These are phyloP conservation scores for Inga oerstediana DNA, from an alignment of 306 rosid species.

Conservation along the genomic window DNA sequence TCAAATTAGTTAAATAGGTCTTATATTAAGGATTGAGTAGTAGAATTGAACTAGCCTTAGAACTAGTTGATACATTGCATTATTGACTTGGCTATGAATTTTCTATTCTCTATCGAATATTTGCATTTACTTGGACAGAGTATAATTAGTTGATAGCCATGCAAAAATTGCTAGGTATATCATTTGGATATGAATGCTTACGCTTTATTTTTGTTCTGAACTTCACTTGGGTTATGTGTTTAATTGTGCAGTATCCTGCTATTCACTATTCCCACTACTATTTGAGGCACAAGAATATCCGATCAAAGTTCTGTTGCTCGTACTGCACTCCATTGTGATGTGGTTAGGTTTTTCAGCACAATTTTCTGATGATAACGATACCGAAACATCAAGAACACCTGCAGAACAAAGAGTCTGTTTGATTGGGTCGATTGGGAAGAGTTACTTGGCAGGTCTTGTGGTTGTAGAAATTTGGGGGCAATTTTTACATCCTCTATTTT, in stretches of 20 bases:
- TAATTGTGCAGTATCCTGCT: conserved; percentile 76
- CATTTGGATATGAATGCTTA: not conserved
- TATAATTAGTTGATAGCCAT: conserved; percentile 20
- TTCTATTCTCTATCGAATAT: not conserved
- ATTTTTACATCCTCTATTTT: conserved; percentile 71
- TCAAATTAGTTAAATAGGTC: no score
- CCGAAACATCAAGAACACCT: conserved; percentile 31
- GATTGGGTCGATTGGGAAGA: conserved; percentile 54
- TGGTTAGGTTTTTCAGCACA: conserved; percentile 80
- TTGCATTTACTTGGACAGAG: not conserved
- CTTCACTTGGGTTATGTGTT: conserved; percentile 14
- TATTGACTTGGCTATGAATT: not conserved
- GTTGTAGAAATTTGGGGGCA: conserved; percentile 81
- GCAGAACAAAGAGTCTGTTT: conserved; percentile 39
- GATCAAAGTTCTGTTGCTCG: conserved; percentile 69
- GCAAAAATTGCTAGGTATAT: conserved; percentile 25
- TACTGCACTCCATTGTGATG: conserved; percentile 65
- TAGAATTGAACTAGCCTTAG: not conserved
- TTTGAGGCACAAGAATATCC: conserved; percentile 87
- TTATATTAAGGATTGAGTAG: no score
- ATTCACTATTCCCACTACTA: conserved; percentile 79
- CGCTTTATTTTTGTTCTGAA: not conserved
- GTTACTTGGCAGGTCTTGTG: conserved; percentile 67
- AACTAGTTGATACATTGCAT: not conserved
- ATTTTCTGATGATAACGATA: conserved; percentile 43